Conservation (phyloP, 495 filamentous ascomycete species). For the Pseudevernia furfuracea region DNA sequence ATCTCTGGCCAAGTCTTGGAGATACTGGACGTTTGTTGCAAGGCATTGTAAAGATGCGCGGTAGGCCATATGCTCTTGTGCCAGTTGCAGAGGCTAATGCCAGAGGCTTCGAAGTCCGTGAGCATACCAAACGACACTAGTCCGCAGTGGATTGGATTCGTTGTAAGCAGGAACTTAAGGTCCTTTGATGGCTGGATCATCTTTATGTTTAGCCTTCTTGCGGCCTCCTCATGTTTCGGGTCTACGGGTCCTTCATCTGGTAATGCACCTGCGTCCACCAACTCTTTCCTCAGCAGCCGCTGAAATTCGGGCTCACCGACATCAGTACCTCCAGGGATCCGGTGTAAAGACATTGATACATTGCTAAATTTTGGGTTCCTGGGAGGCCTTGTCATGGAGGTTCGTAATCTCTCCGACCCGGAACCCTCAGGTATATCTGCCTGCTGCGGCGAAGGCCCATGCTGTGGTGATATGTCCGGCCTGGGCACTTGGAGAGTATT, state of each 20-base stretch:
- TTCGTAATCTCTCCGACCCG: neutral
- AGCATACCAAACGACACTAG: conserved; percentile 11
- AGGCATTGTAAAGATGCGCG: conserved; percentile 22
- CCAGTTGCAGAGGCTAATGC: conserved; percentile 16
- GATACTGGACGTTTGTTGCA: conserved; percentile 9
- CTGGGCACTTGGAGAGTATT: neutral
- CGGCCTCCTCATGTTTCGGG: conserved; percentile 11
- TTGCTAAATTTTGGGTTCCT: neutral
- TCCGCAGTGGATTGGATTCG: conserved; percentile 19
- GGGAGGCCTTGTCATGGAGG: neutral
- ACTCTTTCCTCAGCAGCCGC: neutral
- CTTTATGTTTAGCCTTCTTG: conserved; percentile 10
- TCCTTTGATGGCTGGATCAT: conserved; percentile 14
- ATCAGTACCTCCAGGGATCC: neutral
- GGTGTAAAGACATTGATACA: neutral
- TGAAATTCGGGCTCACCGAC: neutral
- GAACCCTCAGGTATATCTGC: neutral
- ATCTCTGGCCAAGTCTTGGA: conserved; percentile 17
- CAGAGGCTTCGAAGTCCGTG: conserved; percentile 16
- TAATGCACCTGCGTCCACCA: neutral
- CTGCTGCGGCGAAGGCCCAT: neutral
- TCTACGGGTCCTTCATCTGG: neutral
- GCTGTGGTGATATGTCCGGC: neutral
- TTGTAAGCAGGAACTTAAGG: conserved; percentile 4
- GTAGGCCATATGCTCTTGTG: conserved; percentile 16